Base-by-base conservation (phyloP, 2,329 filamentous ascomycete genomes). In the Monosporascus sp. region DNA sequence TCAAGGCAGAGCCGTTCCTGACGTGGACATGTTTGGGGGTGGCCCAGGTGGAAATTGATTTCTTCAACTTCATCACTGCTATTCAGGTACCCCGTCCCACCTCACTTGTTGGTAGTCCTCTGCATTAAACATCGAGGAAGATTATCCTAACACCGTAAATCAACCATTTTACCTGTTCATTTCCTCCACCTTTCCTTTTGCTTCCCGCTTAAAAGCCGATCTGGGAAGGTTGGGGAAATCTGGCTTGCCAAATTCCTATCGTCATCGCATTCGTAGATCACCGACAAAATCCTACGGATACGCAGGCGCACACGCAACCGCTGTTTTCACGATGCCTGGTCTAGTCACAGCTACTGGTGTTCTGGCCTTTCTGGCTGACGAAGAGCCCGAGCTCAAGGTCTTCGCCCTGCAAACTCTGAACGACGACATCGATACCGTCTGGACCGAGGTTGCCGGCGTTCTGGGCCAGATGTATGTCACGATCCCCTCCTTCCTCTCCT, bases 361-460 rank as follows among this genome's bases (percentile, higher is more conserved):
- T 55, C 84, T 99, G 70, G 93, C 91, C 76, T 97, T 97, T 73
- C 83, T 99, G 58, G 88, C 90, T 62, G 94, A 99, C 70, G 91
- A 95, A 65, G 94, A 97, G 74, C 83, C 89, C 53, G 90, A 96
- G 74, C 86, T 99, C 73, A 92, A 91, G 79, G 85, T 93, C 64
- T 99, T 97, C 71, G 94, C 94, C 61, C 81, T 99, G 62, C 89
- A 96, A 76, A 92, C 90, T 62, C 83, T 99, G 67, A 96, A 99
- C 74, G 89, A 94, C 65, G 89, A 97, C 69, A 96, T 99, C 66
- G 92, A 97, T 72, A 88, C 93, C 59, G 85, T 99, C 63, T 99
- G 94, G 94, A 95, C 92, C 57, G 94, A 99, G 74, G 92, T 99
- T 59, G 93, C 94, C 50, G 90, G 88, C 53, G 88, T 90, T 55